Base-by-base conservation (phyloP, 208 protist species). In the Leishmania braziliensis region DNA sequence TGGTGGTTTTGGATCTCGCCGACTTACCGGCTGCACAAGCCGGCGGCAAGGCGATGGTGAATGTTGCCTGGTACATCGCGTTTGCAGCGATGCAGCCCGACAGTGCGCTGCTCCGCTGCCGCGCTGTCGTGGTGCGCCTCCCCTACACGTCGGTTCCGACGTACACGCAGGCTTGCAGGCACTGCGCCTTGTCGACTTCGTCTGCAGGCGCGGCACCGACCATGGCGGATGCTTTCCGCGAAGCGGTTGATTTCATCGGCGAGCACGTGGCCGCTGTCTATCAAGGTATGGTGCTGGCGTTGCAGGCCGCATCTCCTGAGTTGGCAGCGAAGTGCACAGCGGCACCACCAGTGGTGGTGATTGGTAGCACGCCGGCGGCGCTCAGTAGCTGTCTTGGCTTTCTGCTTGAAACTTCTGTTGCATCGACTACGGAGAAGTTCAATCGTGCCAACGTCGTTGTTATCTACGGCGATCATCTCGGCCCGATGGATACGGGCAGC, bases 1-100 rank as follows among this genome's bases (percentile, higher is more conserved):
- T 95, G 43, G 50, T 93, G 16, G 91, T 96, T 54, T 48, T 96
- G 26, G 93, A 96, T 71, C 76, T 96, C 12, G 79, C 76, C 50
- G 79, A 80, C 66, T 26, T 96, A 18, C 77, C 84, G 0, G 50
- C 83, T 23, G 79, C 51, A n/a, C 76, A 75, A 33, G 88, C 84
- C 26, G 79, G 81, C 23, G 78, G 72, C 18, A 76, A 82, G 62
- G 65, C 84, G 5, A 84, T 82, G 33, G 79, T 79, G 46, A 78
- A 89, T 54, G 46, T 95, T 12, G 93, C 93, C n/a, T 97, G 93
- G 92, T 65, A 82, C 73, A 79, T 77, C 14, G 90, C 90, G 12
- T 95, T 91, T 72, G 86, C 90, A 0, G 86, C 88, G 5, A 78
- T 95, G 75, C 84, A 89, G 77, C 75, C 78, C 3, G 86, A 88